A percentile compares a stretch with the other conserved stretches of the same genome.
Evolutionary conservation across 352 stramenopile genomes (phyloP).

Genomic region (Phytophthora pinifolia): DNA sequence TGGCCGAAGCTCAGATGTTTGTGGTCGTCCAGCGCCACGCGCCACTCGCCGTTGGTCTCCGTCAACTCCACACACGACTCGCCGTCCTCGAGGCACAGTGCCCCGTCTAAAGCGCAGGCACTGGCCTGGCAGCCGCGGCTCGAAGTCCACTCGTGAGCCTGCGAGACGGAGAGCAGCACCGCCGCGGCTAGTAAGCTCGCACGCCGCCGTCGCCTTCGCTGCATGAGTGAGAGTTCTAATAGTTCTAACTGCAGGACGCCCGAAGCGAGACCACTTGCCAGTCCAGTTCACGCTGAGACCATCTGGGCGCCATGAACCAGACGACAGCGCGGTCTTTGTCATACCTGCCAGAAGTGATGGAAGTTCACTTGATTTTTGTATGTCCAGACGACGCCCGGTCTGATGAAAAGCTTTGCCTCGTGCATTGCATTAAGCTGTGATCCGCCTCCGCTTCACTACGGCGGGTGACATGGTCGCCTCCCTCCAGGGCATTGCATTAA

Average conservation of each 20-base stretch:
- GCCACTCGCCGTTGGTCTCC: conserved; percentile 10
- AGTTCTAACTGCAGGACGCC: no score
- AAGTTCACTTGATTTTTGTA: no score
- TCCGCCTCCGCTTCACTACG: no score
- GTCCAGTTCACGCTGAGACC: background rate
- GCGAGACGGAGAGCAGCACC: conserved; percentile 13
- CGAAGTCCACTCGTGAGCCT: conserved; percentile 3
- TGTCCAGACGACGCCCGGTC: no score
- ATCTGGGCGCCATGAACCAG: conserved; percentile 1
- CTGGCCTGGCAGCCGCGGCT: conserved; percentile 2
- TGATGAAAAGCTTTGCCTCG: no score
- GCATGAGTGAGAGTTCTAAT: conserved; percentile 9
- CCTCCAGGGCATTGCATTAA: no score
- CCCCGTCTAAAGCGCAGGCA: conserved; percentile 4
- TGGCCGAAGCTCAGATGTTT: conserved; percentile 1
- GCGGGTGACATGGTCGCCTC: no score
- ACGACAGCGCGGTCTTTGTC: conserved; percentile 2
- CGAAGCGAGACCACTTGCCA: no score
- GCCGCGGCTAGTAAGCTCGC: conserved; percentile 4
- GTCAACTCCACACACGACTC: conserved; percentile 7
- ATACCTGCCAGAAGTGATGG: background rate
- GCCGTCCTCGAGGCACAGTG: conserved; percentile 11
- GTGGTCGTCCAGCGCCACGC: conserved; percentile 10
- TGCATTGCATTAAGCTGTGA: no score
- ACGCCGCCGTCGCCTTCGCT: conserved; percentile 18